A percentile compares a stretch with the other conserved stretches of the same genome.
These are phyloP conservation scores for Penicillium longicatenatum DNA, from an alignment of 495 filamentous ascomycete species.

Conservation along the genomic window DNA sequence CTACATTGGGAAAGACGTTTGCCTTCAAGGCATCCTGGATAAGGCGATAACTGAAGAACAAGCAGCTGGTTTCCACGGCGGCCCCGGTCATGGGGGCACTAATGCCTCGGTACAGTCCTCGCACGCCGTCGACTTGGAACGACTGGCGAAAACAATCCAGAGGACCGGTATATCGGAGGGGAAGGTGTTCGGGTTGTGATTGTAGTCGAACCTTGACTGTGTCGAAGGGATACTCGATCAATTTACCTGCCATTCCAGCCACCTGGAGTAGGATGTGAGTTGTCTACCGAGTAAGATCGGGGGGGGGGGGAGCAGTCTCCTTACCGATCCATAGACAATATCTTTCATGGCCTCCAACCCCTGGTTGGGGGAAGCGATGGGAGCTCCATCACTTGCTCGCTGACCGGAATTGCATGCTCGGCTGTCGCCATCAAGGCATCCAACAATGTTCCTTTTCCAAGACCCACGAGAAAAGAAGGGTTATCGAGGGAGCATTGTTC, in stretches of 20 bases:
- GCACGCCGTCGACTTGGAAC: conserved; percentile 66
- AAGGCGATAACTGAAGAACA: conserved; percentile 86
- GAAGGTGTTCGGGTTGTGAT: conserved; percentile 77
- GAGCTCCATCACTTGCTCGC: conserved; percentile 45
- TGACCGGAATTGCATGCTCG: conserved; percentile 42
- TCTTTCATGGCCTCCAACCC: conserved; percentile 75
- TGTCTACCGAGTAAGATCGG: too few species aligned
- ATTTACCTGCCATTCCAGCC: conserved; percentile 89
- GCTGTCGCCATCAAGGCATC: conserved; percentile 44
- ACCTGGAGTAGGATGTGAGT: conserved; percentile 44
- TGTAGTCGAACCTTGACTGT: conserved; percentile 85
- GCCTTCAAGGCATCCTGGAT: conserved; percentile 68
- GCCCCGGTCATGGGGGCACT: conserved; percentile 88
- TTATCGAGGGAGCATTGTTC: conserved; percentile 36
- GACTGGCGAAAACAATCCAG: conserved; percentile 93
- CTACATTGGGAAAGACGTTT: conserved; percentile 50
- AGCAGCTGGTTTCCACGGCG: conserved; percentile 86
- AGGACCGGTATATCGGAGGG: conserved; percentile 82
- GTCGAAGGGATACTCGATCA: conserved; percentile 98
- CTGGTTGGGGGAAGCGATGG: conserved; percentile 52
- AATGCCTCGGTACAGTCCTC: conserved; percentile 89
- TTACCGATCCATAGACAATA: conserved; percentile 79
- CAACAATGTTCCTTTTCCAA: conserved; percentile 3
- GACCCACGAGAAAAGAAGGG: conserved; percentile 26
- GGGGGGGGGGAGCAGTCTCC: conserved; percentile 18